phyloP scores from a whole-genome alignment of 78 protist species.

The Emiliania huxleyi region DNA sequence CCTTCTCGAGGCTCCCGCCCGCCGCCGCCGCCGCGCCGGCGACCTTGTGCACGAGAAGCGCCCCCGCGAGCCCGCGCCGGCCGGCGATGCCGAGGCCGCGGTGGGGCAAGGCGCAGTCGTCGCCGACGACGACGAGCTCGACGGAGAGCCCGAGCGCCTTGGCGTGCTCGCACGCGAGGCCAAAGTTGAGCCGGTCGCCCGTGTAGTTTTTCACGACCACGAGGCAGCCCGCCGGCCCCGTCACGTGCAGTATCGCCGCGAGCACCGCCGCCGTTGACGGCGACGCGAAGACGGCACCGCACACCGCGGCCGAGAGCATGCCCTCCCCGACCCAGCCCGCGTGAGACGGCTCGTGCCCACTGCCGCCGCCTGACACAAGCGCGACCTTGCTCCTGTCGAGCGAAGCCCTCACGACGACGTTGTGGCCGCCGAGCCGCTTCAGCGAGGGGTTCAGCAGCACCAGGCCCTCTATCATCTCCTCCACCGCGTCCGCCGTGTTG shows the following conservation, averaged over 20 bases:
- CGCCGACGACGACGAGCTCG: slow-evolving; percentile 61
- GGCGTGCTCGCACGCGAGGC: slow-evolving; percentile 42
- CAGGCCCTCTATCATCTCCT: slow-evolving; percentile 64
- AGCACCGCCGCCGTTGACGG: slow-evolving; percentile 51
- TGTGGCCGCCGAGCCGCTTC: background rate
- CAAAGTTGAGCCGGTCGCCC: slow-evolving; percentile 72
- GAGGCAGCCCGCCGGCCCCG: slow-evolving; percentile 54
- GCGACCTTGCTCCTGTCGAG: background rate
- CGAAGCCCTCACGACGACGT: background rate
- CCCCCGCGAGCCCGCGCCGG: slow-evolving; percentile 72
- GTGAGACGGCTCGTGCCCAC: slow-evolving; percentile 77
- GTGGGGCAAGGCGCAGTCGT: slow-evolving; percentile 51
- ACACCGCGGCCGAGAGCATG: slow-evolving; percentile 72
- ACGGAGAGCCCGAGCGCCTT: background rate
- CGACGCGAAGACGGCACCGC: slow-evolving; percentile 61
- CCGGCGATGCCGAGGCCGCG: background rate
- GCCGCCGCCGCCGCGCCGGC: slow-evolving; percentile 65
- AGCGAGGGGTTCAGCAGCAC: background rate
- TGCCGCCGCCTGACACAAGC: slow-evolving; percentile 72
- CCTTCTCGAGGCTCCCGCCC: slow-evolving; percentile 34
- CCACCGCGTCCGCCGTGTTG: slow-evolving; percentile 32
- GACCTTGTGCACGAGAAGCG: slow-evolving; percentile 70
- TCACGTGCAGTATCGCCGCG: slow-evolving; percentile 57
- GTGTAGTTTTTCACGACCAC: slow-evolving; percentile 52
- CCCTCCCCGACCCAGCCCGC: slow-evolving; percentile 70